Evolutionary conservation across 306 rosid genomes (phyloP).

Genomic region (Cicer bijugum): DNA sequence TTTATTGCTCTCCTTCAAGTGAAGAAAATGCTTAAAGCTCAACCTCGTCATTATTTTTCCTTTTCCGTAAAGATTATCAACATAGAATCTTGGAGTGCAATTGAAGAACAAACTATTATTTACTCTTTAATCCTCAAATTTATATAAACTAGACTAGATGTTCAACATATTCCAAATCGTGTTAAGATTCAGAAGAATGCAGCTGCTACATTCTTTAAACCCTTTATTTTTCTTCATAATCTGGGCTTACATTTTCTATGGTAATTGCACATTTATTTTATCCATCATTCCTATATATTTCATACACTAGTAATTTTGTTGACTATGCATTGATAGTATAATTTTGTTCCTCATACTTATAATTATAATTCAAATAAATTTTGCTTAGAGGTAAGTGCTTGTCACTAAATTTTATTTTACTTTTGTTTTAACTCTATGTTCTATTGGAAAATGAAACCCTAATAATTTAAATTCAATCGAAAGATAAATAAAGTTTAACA

Average conservation of each 20-base stretch:
- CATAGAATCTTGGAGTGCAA: slow-evolving; percentile 64
- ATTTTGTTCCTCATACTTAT: too few species aligned
- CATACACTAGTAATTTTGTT: background rate
- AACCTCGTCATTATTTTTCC: slow-evolving; percentile 38
- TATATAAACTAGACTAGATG: slow-evolving; percentile 17
- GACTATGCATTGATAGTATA: too few species aligned
- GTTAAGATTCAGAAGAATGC: slow-evolving; percentile 52
- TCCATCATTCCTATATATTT: background rate
- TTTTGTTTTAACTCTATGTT: too few species aligned
- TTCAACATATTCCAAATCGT: slow-evolving; percentile 38
- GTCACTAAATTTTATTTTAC: too few species aligned
- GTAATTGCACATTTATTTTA: slow-evolving; percentile 47
- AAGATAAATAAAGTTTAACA: too few species aligned
- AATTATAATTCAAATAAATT: too few species aligned
- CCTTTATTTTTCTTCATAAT: slow-evolving; percentile 47
- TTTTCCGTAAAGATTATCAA: slow-evolving; percentile 54
- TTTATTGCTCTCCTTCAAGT: slow-evolving; percentile 44
- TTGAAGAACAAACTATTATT: slow-evolving; percentile 48
- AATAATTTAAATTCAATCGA: too few species aligned
- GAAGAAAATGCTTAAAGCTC: slow-evolving; percentile 45
- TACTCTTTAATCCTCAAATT: slow-evolving; percentile 6
- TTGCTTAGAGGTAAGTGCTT: too few species aligned
- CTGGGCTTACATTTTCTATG: slow-evolving; percentile 47
- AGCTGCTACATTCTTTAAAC: slow-evolving; percentile 40
- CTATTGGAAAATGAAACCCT: too few species aligned